A percentile compares a stretch with the other conserved stretches of the same genome.
phyloP scores from a whole-genome alignment of 2,329 filamentous ascomycete genomes.

The Diplodia sapinea region DNA sequence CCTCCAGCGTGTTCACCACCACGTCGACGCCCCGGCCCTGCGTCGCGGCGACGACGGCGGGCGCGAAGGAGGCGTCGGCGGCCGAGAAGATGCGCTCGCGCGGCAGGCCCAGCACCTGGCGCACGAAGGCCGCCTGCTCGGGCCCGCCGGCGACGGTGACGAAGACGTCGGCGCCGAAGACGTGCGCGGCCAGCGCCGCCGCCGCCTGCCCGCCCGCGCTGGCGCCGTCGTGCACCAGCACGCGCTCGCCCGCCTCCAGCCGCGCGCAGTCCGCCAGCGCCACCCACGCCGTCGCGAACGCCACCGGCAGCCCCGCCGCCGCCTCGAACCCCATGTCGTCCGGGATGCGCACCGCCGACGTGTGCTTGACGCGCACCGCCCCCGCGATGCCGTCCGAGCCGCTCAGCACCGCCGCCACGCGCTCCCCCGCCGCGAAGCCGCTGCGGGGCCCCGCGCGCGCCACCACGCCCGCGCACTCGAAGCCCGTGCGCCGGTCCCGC shows the following conservation, averaged over 20 bases:
- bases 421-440: constrained; percentile 31
- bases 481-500: constrained; percentile 31
- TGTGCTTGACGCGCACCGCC: not conserved
- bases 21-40: constrained; percentile 44
- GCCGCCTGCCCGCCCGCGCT: constrained; percentile 42
- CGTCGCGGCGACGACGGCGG: constrained; percentile 37
- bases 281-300: constrained; percentile 33
- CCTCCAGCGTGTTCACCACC: constrained; percentile 42
- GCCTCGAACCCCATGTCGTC: constrained; percentile 35
- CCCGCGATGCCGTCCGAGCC: not conserved
- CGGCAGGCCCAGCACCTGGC: constrained; percentile 37
- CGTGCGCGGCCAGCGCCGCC: constrained; percentile 35
- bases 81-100: constrained; percentile 43
- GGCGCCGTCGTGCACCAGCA: constrained; percentile 44
- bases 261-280: constrained; percentile 33
- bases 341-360: not conserved
- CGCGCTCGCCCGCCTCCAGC: constrained; percentile 31
- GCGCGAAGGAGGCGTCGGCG: constrained; percentile 39
- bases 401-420: constrained; percentile 1
- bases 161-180: constrained; percentile 40
- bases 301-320: constrained; percentile 36
- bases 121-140: constrained; percentile 38
- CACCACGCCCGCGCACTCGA: constrained; percentile 36
- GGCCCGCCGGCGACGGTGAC: constrained; percentile 37
- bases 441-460: constrained; percentile 27